Evolutionary conservation across 768 basidiomycete genomes (phyloP).

Genomic region (Leucosporidium creatinivorum): DNA sequence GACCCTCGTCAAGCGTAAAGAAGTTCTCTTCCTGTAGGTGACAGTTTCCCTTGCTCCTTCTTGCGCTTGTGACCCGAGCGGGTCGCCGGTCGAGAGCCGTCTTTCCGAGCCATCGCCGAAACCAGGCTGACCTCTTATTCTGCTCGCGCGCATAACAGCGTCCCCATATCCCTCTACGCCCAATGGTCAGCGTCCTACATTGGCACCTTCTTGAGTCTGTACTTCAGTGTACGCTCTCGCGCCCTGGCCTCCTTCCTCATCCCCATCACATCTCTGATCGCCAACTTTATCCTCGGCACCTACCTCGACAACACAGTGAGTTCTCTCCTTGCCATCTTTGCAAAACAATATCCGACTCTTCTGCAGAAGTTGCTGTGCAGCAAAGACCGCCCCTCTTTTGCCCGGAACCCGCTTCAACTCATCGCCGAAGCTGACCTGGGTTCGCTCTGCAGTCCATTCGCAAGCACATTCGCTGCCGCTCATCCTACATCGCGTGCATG

Average conservation of each 20-base stretch:
- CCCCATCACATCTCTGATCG: constrained; percentile 3
- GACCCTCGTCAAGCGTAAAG: neutral
- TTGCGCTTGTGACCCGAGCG: too few species aligned
- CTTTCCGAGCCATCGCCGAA: neutral
- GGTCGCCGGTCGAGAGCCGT: too few species aligned
- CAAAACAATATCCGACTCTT: too few species aligned
- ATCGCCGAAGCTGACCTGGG: too few species aligned
- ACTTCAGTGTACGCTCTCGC: constrained; percentile 13
- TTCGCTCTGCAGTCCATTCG: neutral
- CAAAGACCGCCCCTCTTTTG: too few species aligned
- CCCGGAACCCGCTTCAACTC: too few species aligned
- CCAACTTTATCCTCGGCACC: constrained; percentile 9
- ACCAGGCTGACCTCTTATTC: neutral
- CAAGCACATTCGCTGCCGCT: constrained; percentile 1
- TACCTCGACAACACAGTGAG: constrained; percentile 7
- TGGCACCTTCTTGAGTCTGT: neutral
- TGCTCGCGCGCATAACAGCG: neutral
- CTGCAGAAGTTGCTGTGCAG: too few species aligned
- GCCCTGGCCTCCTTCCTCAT: constrained; percentile 11
- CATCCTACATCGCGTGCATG: neutral
- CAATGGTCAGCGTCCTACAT: constrained; percentile 3
- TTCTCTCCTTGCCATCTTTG: too few species aligned
- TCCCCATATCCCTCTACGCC: neutral
- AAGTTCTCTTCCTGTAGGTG: constrained; percentile 12
- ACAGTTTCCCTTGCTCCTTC: neutral